Conservation (phyloP, 192 early-diverging fungal genomes). For the Piromyces sp. region DNA sequence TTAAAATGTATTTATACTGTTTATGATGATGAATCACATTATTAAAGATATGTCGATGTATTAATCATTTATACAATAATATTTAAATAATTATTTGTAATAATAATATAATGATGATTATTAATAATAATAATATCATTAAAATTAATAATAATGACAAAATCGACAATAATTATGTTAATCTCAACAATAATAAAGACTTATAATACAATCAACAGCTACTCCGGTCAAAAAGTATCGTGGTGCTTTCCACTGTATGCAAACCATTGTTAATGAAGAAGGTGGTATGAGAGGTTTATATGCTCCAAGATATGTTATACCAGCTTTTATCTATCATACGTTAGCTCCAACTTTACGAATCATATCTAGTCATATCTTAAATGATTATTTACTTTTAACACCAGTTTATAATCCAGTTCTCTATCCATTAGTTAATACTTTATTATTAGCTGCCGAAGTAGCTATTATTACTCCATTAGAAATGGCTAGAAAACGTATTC, state of each 20-base stretch:
- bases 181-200: slow-evolving; percentile 16
- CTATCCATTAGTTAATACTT: slow-evolving; percentile 31
- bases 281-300: slow-evolving; percentile 25
- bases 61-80: too few relatives aligned
- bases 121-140: too few relatives aligned
- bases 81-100: too few relatives aligned
- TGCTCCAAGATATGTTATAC: slow-evolving; percentile 42
- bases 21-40: too few relatives aligned
- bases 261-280: slow-evolving; percentile 61
- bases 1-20: too few relatives aligned
- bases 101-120: too few relatives aligned
- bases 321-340: slow-evolving; percentile 63
- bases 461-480: slow-evolving; percentile 70
- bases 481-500: slow-evolving; percentile 64
- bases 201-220: slow-evolving; percentile 66
- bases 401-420: slow-evolving; percentile 43
- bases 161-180: too few relatives aligned
- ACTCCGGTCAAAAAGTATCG: slow-evolving; percentile 64
- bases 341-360: slow-evolving; percentile 15
- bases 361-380: slow-evolving; percentile 11
- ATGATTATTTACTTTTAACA: slow-evolving; percentile 4
- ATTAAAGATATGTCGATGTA: too few relatives aligned
- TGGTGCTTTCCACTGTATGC: slow-evolving; percentile 57
- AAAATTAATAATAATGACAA: too few relatives aligned
- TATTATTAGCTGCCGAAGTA: slow-evolving; percentile 35